Conservation (phyloP, 352 stramenopile species). For the Phytopythium kandeliae region DNA sequence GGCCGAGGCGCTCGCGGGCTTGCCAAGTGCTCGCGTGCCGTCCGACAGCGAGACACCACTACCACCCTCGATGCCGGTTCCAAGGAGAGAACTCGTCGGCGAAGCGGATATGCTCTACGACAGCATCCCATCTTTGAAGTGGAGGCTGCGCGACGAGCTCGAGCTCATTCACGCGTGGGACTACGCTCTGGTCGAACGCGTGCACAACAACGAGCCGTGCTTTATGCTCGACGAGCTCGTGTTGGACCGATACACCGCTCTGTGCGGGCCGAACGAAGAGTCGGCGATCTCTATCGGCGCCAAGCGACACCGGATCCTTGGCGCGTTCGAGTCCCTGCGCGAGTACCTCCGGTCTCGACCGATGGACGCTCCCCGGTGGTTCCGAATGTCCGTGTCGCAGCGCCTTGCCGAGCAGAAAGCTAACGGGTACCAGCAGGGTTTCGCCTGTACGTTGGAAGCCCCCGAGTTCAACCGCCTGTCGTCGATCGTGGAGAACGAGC, state of each 20-base stretch:
- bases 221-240: slow-evolving; percentile 22
- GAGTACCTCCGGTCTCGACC: slow-evolving; percentile 21
- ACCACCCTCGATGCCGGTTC: background rate
- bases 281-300: slow-evolving; percentile 26
- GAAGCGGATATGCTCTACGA: slow-evolving; percentile 12
- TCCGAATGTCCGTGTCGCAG: slow-evolving; percentile 25
- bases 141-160: slow-evolving; percentile 22
- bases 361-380: slow-evolving; percentile 30
- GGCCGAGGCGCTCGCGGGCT: slow-evolving; percentile 23
- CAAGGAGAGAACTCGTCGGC: slow-evolving; percentile 7
- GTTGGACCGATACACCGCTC: slow-evolving; percentile 25
- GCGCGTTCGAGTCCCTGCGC: slow-evolving; percentile 23
- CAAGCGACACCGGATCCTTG: slow-evolving; percentile 28
- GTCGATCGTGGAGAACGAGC: slow-evolving; percentile 19
- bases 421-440: slow-evolving; percentile 25
- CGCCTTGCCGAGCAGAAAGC: slow-evolving; percentile 26
- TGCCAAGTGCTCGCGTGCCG: slow-evolving; percentile 19
- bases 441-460: slow-evolving; percentile 26
- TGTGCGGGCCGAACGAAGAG: slow-evolving; percentile 12
- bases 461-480: slow-evolving; percentile 20
- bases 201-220: slow-evolving; percentile 20
- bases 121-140: slow-evolving; percentile 15
- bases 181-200: slow-evolving; percentile 20
- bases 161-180: slow-evolving; percentile 25
- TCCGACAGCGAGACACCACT: slow-evolving; percentile 7